These are phyloP conservation scores for Wickerhamiella occidentalis DNA, from an alignment of 805 yeast genomes.

Conservation along the genomic window DNA sequence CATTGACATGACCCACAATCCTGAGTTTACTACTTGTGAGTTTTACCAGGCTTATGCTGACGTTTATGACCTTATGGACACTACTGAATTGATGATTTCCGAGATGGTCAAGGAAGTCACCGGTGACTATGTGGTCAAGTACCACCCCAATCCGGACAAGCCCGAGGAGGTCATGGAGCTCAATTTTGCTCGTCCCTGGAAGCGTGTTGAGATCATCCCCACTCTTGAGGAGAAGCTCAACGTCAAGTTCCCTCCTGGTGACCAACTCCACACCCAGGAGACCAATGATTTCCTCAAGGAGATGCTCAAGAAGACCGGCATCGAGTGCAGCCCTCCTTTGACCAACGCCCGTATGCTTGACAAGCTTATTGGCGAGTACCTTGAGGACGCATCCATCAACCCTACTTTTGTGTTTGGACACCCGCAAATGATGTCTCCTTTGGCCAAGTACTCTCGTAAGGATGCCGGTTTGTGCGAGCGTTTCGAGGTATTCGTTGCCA, in stretches of 20 bases:
- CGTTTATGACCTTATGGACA: constrained; percentile 86
- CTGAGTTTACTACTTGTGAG: constrained; percentile 98
- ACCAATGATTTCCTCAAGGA: constrained; percentile 82
- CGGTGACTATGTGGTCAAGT: constrained; percentile 72
- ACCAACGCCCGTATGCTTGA: constrained; percentile 99
- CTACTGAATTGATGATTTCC: constrained; percentile 78
- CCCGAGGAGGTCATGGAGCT: constrained; percentile 52
- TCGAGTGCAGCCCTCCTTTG: constrained; percentile 83
- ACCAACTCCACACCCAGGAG: constrained; percentile 84
- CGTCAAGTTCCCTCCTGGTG: constrained; percentile 92
- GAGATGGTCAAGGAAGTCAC: constrained; percentile 96
- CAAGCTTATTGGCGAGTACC: constrained; percentile 87
- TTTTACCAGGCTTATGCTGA: constrained; percentile 97
- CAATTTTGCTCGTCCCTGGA: constrained; percentile 96
- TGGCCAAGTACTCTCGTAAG: constrained; percentile 90
- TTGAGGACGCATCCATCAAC: constrained; percentile 83
- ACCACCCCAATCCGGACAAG: constrained; percentile 91
- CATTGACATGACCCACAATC: constrained; percentile 96
- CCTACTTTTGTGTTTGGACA: constrained; percentile 98
- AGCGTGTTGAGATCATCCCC: constrained; percentile 94
- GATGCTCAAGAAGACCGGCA: constrained; percentile 61
- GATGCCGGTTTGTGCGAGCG: constrained; percentile 94
- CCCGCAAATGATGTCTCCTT: constrained; percentile 99
- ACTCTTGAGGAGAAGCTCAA: constrained; percentile 77
- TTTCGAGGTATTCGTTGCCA: constrained; percentile 96